A percentile compares a stretch with the other conserved stretches of the same genome.
phyloP scores from a whole-genome alignment of 2,329 filamentous ascomycete genomes.

The Fusarium fracticaudum region DNA sequence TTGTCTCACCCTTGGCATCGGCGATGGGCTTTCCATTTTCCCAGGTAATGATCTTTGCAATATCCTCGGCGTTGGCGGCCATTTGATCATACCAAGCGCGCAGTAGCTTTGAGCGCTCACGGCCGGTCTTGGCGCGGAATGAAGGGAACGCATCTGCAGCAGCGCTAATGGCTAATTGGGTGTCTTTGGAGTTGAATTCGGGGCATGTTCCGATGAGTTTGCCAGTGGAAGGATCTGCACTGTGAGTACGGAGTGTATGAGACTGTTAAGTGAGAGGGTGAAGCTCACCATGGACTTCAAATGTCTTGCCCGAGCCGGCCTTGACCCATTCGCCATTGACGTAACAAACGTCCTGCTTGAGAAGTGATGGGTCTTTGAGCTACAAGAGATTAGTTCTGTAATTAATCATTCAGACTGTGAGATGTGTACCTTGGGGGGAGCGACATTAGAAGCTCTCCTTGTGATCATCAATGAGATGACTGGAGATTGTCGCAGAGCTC shows the following conservation, averaged over 20 bases:
- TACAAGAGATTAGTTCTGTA: constrained; percentile 45
- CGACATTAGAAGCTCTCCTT: constrained; percentile 59
- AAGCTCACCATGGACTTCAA: constrained; percentile 77
- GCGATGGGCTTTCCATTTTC: constrained; percentile 89
- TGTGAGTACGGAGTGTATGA: constrained; percentile 6
- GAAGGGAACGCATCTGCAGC: constrained; percentile 78
- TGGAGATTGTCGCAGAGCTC: constrained; percentile 45
- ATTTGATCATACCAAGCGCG: constrained; percentile 85
- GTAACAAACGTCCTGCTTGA: constrained; percentile 84
- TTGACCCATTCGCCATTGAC: constrained; percentile 93
- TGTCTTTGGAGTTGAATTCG: constrained; percentile 83
- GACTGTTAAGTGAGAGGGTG: background rate
- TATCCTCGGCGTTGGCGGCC: constrained; percentile 79
- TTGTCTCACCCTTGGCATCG: constrained; percentile 77
- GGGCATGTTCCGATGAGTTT: constrained; percentile 83
- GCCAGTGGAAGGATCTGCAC: constrained; percentile 81
- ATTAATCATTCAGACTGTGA: background rate
- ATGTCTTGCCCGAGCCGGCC: constrained; percentile 88
- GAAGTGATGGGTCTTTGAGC: constrained; percentile 81
- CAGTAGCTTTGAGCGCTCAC: constrained; percentile 78
- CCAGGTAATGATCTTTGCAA: constrained; percentile 85
- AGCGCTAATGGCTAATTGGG: constrained; percentile 83
- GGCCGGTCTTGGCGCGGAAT: constrained; percentile 77
- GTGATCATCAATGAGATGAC: constrained; percentile 41
- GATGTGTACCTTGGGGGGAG: constrained; percentile 52